Evolutionary conservation across 495 filamentous ascomycete genomes (phyloP).

Genomic region (Daldinia decipiens): DNA sequence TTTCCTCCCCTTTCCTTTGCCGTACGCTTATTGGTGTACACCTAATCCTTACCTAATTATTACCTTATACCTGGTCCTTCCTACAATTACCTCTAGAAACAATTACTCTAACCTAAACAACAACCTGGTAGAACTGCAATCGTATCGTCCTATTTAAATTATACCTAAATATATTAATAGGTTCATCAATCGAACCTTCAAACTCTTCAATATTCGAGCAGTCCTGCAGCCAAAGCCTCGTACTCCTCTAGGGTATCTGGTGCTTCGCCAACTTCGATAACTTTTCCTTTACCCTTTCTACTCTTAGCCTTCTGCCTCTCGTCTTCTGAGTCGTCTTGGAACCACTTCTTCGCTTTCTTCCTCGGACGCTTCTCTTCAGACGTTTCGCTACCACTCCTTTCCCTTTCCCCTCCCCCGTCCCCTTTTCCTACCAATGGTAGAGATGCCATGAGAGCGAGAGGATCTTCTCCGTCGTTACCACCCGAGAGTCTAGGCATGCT

Average conservation of each 20-base stretch:
- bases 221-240: constrained; percentile 84
- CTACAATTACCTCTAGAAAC: too few relatives aligned
- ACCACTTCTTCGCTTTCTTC: constrained; percentile 56
- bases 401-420: constrained; percentile 45
- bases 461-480: constrained; percentile 55
- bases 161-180: not conserved
- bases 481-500: constrained; percentile 44
- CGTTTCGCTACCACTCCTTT: constrained; percentile 43
- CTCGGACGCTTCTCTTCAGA: constrained; percentile 52
- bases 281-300: constrained; percentile 59
- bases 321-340: constrained; percentile 56
- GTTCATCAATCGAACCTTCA: constrained; percentile 11
- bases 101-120: constrained; percentile 1
- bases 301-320: constrained; percentile 57
- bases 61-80: too few relatives aligned
- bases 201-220: constrained; percentile 66
- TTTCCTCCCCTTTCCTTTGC: too few relatives aligned
- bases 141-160: not conserved
- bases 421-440: constrained; percentile 58
- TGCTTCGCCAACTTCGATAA: constrained; percentile 67
- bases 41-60: too few relatives aligned
- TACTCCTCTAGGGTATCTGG: constrained; percentile 90
- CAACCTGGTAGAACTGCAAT: constrained; percentile 2
- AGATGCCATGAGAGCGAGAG: constrained; percentile 60
- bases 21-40: too few relatives aligned